These are phyloP conservation scores for Ceratocystis colombiana DNA, from an alignment of 2,329 filamentous ascomycete species.

Conservation along the genomic window DNA sequence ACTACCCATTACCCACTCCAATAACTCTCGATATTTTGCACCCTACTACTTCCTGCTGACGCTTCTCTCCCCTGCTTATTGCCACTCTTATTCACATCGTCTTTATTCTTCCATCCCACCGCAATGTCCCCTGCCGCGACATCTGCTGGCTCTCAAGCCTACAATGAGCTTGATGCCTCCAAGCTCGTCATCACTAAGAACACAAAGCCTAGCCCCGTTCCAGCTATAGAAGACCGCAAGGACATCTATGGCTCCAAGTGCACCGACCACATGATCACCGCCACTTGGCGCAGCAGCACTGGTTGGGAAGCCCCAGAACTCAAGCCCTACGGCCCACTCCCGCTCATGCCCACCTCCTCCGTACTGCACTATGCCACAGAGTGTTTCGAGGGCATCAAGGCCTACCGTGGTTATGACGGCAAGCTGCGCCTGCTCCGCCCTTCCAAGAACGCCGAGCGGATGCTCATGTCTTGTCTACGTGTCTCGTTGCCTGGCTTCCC, in stretches of 20 bases:
- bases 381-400: constrained; percentile 79
- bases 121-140: constrained; percentile 25
- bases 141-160: constrained; percentile 37
- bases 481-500: constrained; percentile 68
- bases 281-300: constrained; percentile 50
- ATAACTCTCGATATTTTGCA: not conserved
- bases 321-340: constrained; percentile 65
- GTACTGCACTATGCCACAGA: constrained; percentile 82
- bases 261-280: constrained; percentile 85
- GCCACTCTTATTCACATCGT: not conserved
- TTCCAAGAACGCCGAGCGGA: constrained; percentile 58
- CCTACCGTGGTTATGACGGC: constrained; percentile 68
- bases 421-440: constrained; percentile 70
- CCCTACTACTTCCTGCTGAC: not conserved
- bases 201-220: constrained; percentile 43
- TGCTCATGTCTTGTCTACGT: constrained; percentile 49
- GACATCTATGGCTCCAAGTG: constrained; percentile 45
- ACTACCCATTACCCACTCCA: not conserved
- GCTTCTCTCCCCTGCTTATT: not conserved
- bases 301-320: constrained; percentile 70
- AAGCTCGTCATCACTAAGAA: constrained; percentile 48
- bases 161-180: constrained; percentile 52
- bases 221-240: constrained; percentile 40
- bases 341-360: constrained; percentile 69
- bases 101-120: not conserved